Conservation (phyloP, 768 basidiomycete species). For the Mycena belliarum region DNA sequence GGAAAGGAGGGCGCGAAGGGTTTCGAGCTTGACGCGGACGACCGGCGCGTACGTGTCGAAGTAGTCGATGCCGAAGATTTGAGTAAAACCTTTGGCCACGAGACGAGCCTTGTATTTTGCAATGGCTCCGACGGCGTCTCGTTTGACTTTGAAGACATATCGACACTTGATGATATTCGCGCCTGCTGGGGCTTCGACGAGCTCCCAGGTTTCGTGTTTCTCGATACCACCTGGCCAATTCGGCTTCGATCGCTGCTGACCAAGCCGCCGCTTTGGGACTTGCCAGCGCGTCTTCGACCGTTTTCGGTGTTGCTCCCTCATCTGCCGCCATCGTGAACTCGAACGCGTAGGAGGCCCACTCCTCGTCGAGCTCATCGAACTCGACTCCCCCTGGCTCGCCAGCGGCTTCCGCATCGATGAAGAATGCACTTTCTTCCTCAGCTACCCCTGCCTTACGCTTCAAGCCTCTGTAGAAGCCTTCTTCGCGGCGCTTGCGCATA, state of each 20-base stretch:
- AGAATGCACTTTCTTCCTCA: neutral
- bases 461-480: conserved; percentile 2
- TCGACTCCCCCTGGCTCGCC: conserved; percentile 17
- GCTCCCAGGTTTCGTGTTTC: conserved; percentile 29
- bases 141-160: conserved; percentile 24
- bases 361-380: neutral
- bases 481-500: neutral
- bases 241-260: conserved; percentile 14
- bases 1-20: conserved; percentile 24
- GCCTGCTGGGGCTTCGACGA: conserved; percentile 24
- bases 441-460: neutral
- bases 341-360: conserved; percentile 1
- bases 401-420: neutral
- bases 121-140: conserved; percentile 19
- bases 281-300: conserved; percentile 24
- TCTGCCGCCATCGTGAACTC: conserved; percentile 4
- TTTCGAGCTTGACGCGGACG: conserved; percentile 25
- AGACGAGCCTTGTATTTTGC: conserved; percentile 38
- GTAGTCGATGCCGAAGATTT: conserved; percentile 19
- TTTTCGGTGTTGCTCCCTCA: conserved; percentile 18
- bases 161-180: conserved; percentile 29
- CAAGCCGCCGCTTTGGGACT: conserved; percentile 21
- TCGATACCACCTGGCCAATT: conserved; percentile 20
- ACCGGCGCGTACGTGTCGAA: conserved; percentile 32
- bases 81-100: conserved; percentile 33